Evolutionary conservation across 495 filamentous ascomycete genomes (phyloP).

Genomic region (Usnea hakonensis): DNA sequence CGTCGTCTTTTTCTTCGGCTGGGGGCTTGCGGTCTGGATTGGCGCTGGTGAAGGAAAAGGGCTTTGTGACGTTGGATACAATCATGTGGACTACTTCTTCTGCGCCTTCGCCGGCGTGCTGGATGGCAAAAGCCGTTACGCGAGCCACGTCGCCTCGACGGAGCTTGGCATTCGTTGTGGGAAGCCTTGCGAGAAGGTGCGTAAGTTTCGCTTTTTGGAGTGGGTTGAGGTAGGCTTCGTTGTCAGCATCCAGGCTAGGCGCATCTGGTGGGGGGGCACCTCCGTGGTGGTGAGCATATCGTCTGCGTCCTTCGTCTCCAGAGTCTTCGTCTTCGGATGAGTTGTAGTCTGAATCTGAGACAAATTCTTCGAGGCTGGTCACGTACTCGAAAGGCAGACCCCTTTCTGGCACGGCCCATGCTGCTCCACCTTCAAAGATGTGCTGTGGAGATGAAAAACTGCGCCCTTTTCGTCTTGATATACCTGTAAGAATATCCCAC

Average conservation of each 20-base stretch:
- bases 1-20: conserved; percentile 24
- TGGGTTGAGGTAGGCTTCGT: conserved; percentile 70
- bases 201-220: conserved; percentile 76
- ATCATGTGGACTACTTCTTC: conserved; percentile 89
- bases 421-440: conserved; percentile 62
- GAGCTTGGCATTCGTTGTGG: conserved; percentile 64
- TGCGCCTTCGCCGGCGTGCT: conserved; percentile 67
- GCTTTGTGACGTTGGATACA: conserved; percentile 66
- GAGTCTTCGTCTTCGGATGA: conserved; percentile 83
- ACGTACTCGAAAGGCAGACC: conserved; percentile 65
- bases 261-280: conserved; percentile 45
- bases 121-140: conserved; percentile 82
- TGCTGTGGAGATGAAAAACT: conserved; percentile 24
- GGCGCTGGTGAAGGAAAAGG: conserved; percentile 54
- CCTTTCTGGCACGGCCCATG: conserved; percentile 63
- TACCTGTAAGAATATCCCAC: conserved; percentile 66
- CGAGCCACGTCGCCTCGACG: conserved; percentile 81
- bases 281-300: conserved; percentile 36
- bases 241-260: conserved; percentile 41
- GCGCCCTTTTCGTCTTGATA: conserved; percentile 25
- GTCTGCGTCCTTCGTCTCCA: conserved; percentile 61
- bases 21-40: conserved; percentile 40
- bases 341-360: conserved; percentile 76
- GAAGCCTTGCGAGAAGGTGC: conserved; percentile 71
- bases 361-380: conserved; percentile 65